Evolutionary conservation across 345 rosid species (phyloP), one percentile per base, ranked within the genome.

Genomic region (Murraya paniculata): DNA sequence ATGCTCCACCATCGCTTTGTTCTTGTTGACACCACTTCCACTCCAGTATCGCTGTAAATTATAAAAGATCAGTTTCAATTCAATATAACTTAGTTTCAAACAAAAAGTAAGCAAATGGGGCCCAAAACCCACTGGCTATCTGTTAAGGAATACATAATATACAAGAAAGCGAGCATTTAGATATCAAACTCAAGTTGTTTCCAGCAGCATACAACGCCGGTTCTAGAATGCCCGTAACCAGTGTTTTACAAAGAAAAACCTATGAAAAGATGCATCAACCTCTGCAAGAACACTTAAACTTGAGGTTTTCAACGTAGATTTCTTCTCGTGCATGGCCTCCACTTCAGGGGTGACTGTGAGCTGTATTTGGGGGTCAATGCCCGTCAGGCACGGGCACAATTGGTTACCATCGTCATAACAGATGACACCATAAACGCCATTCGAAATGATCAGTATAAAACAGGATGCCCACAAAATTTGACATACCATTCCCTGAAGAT

Each of bases 1-100:
- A 73, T 87, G 78, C 31, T 87, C 90, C 67, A 96, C 98, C 98
- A 96, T 94, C 6, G 78, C 81, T 83, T 86, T 90, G 41, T 90
- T 94, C 76, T 86, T 87, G 38, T 68, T 80, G 64, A 85, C 79
- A 35, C 87, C 83, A 78, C 72, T 84, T 64, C 94, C 95, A 78
- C 76, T 82, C 84, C 82, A 87, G 64, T 71, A 84, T 62, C 83
- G 86, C 94, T 89, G 86, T n/a, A 68, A 81, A 68, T 53, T 61
- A 75, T 57, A 71, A 33, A 78, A 81, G 45, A 73, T 24, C 30
- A 64, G 61, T 28, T 36, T 57, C 9, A 11, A 70, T 19, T 7
- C 61, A 50, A 22, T 72, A n/a, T 59, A 25, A 25, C 56, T 36
- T 72, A 73, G n/a, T 30, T 24, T 55, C 16, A 9, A 62, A 68